Conservation (phyloP, 176 grass and related monocot species). For the Juncus effusus region DNA sequence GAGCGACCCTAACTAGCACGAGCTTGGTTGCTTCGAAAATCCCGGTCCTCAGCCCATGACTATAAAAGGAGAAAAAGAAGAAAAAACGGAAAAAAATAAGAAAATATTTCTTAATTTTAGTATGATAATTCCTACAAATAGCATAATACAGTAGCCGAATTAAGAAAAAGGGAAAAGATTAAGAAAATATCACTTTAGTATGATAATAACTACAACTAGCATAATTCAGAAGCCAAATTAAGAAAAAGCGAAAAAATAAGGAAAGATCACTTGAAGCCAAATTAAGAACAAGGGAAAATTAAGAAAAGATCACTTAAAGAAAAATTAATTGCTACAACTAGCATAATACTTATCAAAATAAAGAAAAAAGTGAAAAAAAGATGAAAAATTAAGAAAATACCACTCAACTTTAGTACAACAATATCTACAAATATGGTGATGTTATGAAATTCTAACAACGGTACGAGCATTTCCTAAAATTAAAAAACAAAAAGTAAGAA, state of each 20-base stretch:
- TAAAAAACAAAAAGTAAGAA: not conserved
- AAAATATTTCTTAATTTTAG: not conserved
- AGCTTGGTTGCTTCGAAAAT: constrained; percentile 97
- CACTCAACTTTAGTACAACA: not conserved
- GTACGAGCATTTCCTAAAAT: too few relatives aligned
- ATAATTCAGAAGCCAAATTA: too few relatives aligned
- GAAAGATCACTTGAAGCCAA: too few relatives aligned
- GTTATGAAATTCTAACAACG: too few relatives aligned
- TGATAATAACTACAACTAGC: too few relatives aligned
- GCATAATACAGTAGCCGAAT: too few relatives aligned
- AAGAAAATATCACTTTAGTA: too few relatives aligned
- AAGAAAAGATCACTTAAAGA: not conserved
- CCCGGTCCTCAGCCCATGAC: constrained; percentile 96
- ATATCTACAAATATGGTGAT: too few relatives aligned
- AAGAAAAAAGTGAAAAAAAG: constrained; percentile 8
- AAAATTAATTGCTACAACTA: not conserved
- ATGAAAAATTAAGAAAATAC: not conserved
- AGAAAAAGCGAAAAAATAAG: too few relatives aligned
- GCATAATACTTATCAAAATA: not conserved
- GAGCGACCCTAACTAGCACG: constrained; percentile 75
- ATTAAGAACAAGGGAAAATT: too few relatives aligned
- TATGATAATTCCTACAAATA: too few relatives aligned
- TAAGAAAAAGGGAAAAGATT: too few relatives aligned
- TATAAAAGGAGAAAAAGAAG: constrained; percentile 32
- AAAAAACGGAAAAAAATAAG: constrained; percentile 3